Percentiles rank a stretch among this genome's conserved stretches.
These are phyloP conservation scores for Nakaseomyces bracarensis DNA, from an alignment of 1,139 yeast genomes.

Conservation along the genomic window DNA sequence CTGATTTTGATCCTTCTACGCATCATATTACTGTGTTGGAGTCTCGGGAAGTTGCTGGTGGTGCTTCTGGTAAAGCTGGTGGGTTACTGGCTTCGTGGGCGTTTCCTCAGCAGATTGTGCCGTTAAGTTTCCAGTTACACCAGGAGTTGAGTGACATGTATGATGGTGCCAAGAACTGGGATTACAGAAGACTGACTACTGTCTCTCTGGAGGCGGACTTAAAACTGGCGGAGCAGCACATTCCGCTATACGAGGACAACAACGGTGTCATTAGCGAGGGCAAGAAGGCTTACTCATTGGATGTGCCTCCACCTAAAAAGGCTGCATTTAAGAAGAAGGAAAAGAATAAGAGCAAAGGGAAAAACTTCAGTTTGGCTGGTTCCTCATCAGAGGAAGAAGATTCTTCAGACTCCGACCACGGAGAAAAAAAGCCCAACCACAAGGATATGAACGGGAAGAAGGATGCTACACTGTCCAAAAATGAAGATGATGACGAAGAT, in stretches of 20 bases:
- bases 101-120: conserved; percentile 90
- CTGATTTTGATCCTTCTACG: conserved; percentile 59
- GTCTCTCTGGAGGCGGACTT: conserved; percentile 82
- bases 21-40: conserved; percentile 85
- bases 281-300: conserved; percentile 10
- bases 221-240: conserved; percentile 7
- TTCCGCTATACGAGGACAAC: conserved; percentile 7
- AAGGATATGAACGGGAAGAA: conserved; percentile 7
- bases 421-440: neutral
- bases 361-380: conserved; percentile 7
- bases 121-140: conserved; percentile 78
- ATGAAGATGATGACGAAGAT: conserved; percentile 9
- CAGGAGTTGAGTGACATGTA: conserved; percentile 71
- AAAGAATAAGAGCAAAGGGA: conserved; percentile 7
- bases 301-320: conserved; percentile 14
- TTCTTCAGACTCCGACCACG: conserved; percentile 3
- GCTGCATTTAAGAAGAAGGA: conserved; percentile 11
- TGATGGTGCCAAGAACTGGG: conserved; percentile 84
- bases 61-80: conserved; percentile 97
- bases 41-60: conserved; percentile 90
- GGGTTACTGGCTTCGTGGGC: conserved; percentile 94
- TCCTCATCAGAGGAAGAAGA: conserved; percentile 7
- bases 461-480: conserved; percentile 5
- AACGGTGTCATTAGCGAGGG: conserved; percentile 8
- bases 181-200: conserved; percentile 80